Evolutionary conservation across 257 asterid species (phyloP), one percentile per base, ranked within the genome.

Genomic region (Leonotis leonurus): DNA sequence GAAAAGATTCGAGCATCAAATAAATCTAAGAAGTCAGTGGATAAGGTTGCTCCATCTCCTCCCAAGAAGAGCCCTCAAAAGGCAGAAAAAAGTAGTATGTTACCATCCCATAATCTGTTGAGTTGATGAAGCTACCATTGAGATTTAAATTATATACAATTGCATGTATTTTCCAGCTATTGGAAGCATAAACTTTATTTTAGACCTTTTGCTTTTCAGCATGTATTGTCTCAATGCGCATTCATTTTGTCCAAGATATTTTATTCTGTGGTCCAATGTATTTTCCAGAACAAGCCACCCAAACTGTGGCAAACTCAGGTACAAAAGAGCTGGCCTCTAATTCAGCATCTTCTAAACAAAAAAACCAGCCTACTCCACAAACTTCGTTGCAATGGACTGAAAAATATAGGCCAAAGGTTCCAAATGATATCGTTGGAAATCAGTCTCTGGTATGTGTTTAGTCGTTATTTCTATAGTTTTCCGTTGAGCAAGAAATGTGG

Each of bases 341-440:
- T 39, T 65, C 76, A 37, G 55, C 78, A 67, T 67, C 85, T 62
- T 41, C 76, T 27, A 85, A 77, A 78, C 73, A 20, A 54, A 80
- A 83, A 57, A 70, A 11, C 62, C 81, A 60, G 61, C 62, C 81
- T 71, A 58, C 67, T 25, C 73, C 70, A 54, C 78, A 78, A 49
- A 62, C 78, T 63, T 56, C 13, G 51, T 71, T 89, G 83, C 85
- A 92, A 33, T 93, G 99, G 99, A 80, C 91, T 12, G 99, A 85
- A 67, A 93, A 85, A 75, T 82, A 93, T 75, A 78, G 81, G 73
- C 99, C 99, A 52, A 85, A 83, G 78, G 78, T 67, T 70, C 74
- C 85, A 58, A 84, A 61, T 70, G 97, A 93, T 70, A 83, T 93
- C 11, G 80, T 93, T 56, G 99, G 99, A 68, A 93, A 93, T 68